These are phyloP conservation scores for Solanum sejunctum DNA, from an alignment of 257 asterid species.

Conservation along the genomic window DNA sequence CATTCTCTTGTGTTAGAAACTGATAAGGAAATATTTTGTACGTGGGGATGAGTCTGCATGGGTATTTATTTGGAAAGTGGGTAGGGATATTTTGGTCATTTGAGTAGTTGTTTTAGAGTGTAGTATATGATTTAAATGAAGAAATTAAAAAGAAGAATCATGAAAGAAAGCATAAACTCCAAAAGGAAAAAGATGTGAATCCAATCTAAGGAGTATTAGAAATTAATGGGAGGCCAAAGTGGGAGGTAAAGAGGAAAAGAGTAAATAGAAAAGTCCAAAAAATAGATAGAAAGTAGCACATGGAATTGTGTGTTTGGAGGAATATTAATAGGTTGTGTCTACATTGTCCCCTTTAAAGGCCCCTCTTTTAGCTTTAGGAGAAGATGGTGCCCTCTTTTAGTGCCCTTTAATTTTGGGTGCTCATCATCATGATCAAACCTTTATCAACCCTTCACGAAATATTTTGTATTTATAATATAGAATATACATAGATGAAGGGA, in stretches of 20 bases:
- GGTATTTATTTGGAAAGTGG: background rate
- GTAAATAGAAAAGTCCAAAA: conserved; percentile 30
- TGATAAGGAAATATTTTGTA: background rate
- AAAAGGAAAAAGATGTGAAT: conserved; percentile 39
- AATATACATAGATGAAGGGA: too few species aligned
- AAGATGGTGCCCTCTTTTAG: conserved; percentile 29
- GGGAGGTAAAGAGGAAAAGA: conserved; percentile 34
- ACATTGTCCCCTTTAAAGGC: conserved; percentile 22
- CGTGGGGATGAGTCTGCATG: background rate
- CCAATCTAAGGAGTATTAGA: conserved; percentile 40
- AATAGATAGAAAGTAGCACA: conserved; percentile 33
- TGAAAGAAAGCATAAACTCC: conserved; percentile 30
- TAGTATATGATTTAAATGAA: conserved; percentile 13
- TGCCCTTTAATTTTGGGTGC: conserved; percentile 15
- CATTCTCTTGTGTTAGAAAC: background rate
- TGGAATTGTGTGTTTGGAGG: conserved; percentile 69
- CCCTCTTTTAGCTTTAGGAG: conserved; percentile 18
- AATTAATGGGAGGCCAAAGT: conserved; percentile 24
- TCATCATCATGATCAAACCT: conserved; percentile 19
- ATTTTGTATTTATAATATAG: background rate
- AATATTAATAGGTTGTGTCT: conserved; percentile 36
- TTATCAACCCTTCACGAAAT: background rate
- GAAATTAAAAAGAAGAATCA: conserved; percentile 26
- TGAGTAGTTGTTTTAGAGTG: background rate
- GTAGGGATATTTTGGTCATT: background rate